These are phyloP conservation scores for Colletotrichum lindemuthianum DNA, from an alignment of 2,329 filamentous ascomycete species.

Conservation along the genomic window DNA sequence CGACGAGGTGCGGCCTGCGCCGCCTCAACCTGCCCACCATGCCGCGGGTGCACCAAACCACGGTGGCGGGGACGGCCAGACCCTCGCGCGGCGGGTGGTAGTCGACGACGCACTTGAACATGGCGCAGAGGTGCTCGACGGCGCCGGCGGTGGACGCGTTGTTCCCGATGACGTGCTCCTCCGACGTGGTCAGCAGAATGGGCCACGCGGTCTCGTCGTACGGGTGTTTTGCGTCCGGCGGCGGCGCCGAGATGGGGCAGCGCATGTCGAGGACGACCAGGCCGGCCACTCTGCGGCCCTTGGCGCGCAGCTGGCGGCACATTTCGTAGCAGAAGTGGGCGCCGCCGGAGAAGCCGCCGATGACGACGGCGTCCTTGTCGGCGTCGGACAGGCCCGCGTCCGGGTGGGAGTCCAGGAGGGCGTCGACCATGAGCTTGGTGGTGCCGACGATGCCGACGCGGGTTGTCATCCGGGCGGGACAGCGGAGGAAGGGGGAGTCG, in stretches of 20 bases:
- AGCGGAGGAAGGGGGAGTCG: conserved; percentile 12
- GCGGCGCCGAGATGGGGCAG: neutral
- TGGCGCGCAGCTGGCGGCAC: neutral
- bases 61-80: neutral
- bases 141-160: neutral
- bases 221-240: neutral
- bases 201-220: neutral
- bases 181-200: conserved; percentile 1
- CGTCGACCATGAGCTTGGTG: conserved; percentile 14
- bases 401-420: neutral
- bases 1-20: neutral
- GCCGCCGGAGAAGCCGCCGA: conserved; percentile 18
- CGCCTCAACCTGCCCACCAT: neutral
- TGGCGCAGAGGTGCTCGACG: neutral
- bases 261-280: conserved; percentile 14
- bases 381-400: neutral
- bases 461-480: neutral
- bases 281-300: neutral
- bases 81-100: neutral
- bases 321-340: conserved; percentile 12
- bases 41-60: neutral
- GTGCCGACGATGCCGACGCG: conserved; percentile 3
- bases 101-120: neutral
- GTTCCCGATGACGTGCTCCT: neutral
- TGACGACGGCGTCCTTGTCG: neutral